These are phyloP conservation scores for Fusarium siculi DNA, from an alignment of 2,329 filamentous ascomycete genomes.

Conservation along the genomic window DNA sequence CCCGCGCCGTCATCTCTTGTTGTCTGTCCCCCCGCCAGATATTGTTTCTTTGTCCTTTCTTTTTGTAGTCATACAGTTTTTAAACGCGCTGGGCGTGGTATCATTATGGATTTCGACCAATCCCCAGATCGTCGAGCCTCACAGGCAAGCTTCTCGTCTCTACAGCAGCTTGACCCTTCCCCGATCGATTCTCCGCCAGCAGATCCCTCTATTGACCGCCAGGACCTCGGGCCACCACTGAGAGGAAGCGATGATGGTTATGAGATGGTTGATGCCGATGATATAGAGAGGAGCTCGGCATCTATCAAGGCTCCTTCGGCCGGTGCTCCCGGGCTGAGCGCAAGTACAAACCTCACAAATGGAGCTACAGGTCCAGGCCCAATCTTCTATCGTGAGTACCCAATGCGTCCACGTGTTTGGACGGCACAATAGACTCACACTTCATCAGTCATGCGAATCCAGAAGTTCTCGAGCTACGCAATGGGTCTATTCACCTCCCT, in stretches of 20 bases:
- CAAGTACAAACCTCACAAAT: slow-evolving; percentile 45
- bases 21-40: slow-evolving; percentile 34
- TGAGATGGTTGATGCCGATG: slow-evolving; percentile 42
- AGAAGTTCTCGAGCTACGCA: slow-evolving; percentile 90
- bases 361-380: slow-evolving; percentile 66
- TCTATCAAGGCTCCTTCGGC: slow-evolving; percentile 56
- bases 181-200: slow-evolving; percentile 72
- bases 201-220: slow-evolving; percentile 52
- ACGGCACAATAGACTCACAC: not conserved
- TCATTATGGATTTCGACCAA: slow-evolving; percentile 40
- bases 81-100: slow-evolving; percentile 20
- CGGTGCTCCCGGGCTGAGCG: slow-evolving; percentile 67
- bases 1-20: slow-evolving; percentile 22
- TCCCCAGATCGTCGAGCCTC: slow-evolving; percentile 39
- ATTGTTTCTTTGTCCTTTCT: slow-evolving; percentile 1
- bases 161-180: slow-evolving; percentile 83
- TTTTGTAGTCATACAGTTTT: not conserved
- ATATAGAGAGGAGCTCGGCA: slow-evolving; percentile 46
- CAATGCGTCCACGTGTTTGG: not conserved
- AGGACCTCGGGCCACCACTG: slow-evolving; percentile 52
- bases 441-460: slow-evolving; percentile 65
- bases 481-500: slow-evolving; percentile 80
- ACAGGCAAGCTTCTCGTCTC: slow-evolving; percentile 62
- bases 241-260: slow-evolving; percentile 47
- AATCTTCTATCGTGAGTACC: slow-evolving; percentile 76